phyloP scores from a whole-genome alignment of 2,329 filamentous ascomycete genomes.

The Rutstroemia sydowiana region DNA sequence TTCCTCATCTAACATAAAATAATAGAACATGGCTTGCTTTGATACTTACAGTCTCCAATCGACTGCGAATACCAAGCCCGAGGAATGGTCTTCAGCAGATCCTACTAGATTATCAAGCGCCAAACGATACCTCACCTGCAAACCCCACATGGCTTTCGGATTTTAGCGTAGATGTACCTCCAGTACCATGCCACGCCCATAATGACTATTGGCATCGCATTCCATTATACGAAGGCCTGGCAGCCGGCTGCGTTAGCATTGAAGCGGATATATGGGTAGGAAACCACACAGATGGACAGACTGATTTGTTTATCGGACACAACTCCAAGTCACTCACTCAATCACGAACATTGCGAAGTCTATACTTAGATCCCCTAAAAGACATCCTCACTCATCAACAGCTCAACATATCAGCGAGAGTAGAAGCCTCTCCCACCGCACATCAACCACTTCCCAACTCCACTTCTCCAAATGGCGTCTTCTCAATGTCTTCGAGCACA shows the following conservation, averaged over 20 bases:
- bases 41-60: background rate
- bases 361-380: constrained; percentile 54
- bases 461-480: constrained; percentile 15
- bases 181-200: constrained; percentile 32
- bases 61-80: background rate
- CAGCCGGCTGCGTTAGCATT: constrained; percentile 47
- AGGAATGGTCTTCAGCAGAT: background rate
- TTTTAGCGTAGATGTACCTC: constrained; percentile 1
- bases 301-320: constrained; percentile 47
- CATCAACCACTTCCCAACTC: background rate
- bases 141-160: background rate
- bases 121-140: background rate
- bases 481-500: constrained; percentile 9
- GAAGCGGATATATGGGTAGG: constrained; percentile 57
- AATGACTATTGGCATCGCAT: constrained; percentile 50
- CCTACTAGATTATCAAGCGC: background rate
- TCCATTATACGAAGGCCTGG: constrained; percentile 43
- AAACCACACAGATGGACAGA: constrained; percentile 34
- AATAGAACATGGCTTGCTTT: background rate
- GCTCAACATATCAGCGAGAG: background rate
- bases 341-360: constrained; percentile 45
- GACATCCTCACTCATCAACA: constrained; percentile 46
- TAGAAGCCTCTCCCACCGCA: background rate
- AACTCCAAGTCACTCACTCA: constrained; percentile 43
- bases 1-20: background rate